Evolutionary conservation across 2,329 filamentous ascomycete species (phyloP), one percentile per base, ranked within the genome.

Genomic region (Cordyceps tenuipes): DNA sequence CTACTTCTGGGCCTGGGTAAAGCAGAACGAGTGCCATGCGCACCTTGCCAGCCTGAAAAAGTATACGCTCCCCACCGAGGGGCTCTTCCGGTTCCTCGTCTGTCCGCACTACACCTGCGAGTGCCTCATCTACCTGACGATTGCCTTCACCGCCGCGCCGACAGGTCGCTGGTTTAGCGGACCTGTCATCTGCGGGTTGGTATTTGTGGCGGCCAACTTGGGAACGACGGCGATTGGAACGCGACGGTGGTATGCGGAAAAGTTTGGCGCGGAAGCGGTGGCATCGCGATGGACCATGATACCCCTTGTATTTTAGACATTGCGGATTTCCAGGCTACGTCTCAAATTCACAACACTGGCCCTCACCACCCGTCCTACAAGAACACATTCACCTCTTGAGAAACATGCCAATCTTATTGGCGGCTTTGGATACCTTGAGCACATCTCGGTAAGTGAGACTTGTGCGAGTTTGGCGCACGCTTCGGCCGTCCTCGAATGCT

Each of bases 31-130:
- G 64, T 89, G 86, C 68, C 90, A 93, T 69, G 75, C 75, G 59
- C 79, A 92, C 66, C 80, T 94, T 21, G 84, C 86, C 47, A 81
- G 82, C 44, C 75, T 94, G 62, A 83, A 84, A 69, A 93, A 91
- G 69, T 97, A 99, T 73, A 89, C 88, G 12, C 79, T 97, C 26
- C 93, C 93, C 0, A 76, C 81, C 2, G 81, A 88, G 62, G 86
- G 87, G 3, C 75, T 88, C 61, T 99, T 97, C 72, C 77, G 78
- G 49, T 77, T 79, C 61, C 73, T 95, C 23, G 75, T 97, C 44
- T 95, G 89, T 66, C 91, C 94, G 19, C 94, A 99, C 74, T 99
- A 97, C 73, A 89, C 89, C 3, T 90, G 88, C 68, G 94, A 97
- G 75, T 92, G 90, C 69, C 70, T 88, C 46, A 84, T 97, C 61